Evolutionary conservation across 192 early-diverging fungal genomes (phyloP), one percentile per base, ranked within the genome.

Genomic region (Haplosporangium gracile): DNA sequence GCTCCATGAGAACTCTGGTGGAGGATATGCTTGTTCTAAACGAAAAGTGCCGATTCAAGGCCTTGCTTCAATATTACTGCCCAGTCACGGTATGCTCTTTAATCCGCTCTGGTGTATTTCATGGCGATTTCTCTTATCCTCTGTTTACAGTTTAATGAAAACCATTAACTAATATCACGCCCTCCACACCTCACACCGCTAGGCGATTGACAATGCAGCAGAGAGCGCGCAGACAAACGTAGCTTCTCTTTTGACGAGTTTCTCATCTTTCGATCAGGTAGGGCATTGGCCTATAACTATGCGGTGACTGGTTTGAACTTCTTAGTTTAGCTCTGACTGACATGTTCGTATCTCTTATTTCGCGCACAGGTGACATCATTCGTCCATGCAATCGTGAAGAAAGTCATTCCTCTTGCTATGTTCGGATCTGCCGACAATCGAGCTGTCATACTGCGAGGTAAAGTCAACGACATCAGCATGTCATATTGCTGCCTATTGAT

Each of bases 371-470:
- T 94, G 13, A 90, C 80, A 16, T 70, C 85, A 55, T 93, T 91
- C 75, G 72, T 92, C 20, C 89, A 90, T 63, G 72, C 77, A 5
- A 89, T 90, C 36, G 79, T 93, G 1, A 86, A 90, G 39, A 80
- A 88, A 8, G 89, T 95, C 9, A 87, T 97, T 71, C 96, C 96
- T 2, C 85, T 88, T 36, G 89, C 80, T 0, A 86, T 96, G 53
- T 93, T 93, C 70, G 96, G 96, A 15, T 90, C 89, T 43, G 76
- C 70, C 20, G 85, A 91, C 18, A 97, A 97, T 80, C 85, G 87
- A 78, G 51, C 87, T 60, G 70, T 89, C 22, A 72, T 92, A 82
- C 49, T 93, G 65, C 82, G 91, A 89, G 82, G 91, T 93, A 78
- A n/a, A 20, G 32, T 2, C 10, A 4, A 38, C 5, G n/a, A 1